Conservation (phyloP, 495 filamentous ascomycete genomes). For the Penicillium antarcticum region DNA sequence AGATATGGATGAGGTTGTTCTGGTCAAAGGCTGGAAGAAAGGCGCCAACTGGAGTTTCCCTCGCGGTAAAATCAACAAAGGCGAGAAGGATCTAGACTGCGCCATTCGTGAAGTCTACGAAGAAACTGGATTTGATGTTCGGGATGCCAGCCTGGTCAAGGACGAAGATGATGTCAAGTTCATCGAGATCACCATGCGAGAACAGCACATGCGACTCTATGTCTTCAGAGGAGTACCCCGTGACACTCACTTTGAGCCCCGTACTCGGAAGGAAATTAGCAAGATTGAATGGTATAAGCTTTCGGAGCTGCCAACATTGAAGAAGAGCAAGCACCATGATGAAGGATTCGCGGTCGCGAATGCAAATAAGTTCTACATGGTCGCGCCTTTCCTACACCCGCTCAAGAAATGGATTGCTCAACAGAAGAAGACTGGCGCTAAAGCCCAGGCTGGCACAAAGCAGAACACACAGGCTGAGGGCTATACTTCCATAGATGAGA, state of each 20-base stretch:
- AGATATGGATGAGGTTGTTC: constrained; percentile 82
- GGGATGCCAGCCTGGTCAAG: constrained; percentile 64
- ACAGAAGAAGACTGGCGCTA: constrained; percentile 66
- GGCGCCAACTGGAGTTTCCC: constrained; percentile 95
- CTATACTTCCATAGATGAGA: constrained; percentile 39
- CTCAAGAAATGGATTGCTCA: constrained; percentile 88
- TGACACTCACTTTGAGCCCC: constrained; percentile 81
- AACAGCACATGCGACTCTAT: constrained; percentile 89
- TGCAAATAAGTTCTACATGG: constrained; percentile 94
- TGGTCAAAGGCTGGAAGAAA: constrained; percentile 98
- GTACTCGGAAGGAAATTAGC: constrained; percentile 94
- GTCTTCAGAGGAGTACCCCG: constrained; percentile 83
- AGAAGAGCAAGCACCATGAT: constrained; percentile 59
- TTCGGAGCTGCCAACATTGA: constrained; percentile 79
- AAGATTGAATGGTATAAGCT: constrained; percentile 91
- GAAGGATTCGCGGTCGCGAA: constrained; percentile 53
- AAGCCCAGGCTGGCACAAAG: constrained; percentile 20
- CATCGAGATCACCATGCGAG: constrained; percentile 83
- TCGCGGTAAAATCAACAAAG: constrained; percentile 93
- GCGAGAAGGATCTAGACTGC: constrained; percentile 88
- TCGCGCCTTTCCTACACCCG: constrained; percentile 82
- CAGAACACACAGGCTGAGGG: constrained; percentile 24
- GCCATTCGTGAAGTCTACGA: constrained; percentile 92
- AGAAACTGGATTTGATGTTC: constrained; percentile 88
- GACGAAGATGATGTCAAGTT: constrained; percentile 66